Percentiles rank a stretch among this genome's conserved stretches.
phyloP scores from a whole-genome alignment of 306 rosid species.

The Citrullus mucosospermus region DNA sequence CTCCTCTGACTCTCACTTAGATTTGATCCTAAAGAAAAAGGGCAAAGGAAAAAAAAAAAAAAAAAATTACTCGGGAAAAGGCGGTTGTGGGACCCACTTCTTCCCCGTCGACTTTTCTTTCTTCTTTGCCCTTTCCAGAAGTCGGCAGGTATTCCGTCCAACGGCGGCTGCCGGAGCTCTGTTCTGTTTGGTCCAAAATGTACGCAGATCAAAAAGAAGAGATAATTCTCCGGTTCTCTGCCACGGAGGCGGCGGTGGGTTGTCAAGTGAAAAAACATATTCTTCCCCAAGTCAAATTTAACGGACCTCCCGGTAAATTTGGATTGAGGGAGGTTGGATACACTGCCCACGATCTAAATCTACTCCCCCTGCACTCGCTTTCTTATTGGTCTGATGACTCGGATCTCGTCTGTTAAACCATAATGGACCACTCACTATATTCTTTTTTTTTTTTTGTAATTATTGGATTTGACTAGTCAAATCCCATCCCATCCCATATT shows the following conservation, averaged over 20 bases:
- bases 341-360: neutral
- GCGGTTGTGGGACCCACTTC: neutral
- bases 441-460: too few species aligned
- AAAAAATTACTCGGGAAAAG: neutral
- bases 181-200: neutral
- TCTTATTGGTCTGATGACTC: neutral
- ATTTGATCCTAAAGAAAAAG: neutral
- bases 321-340: neutral
- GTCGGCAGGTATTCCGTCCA: neutral
- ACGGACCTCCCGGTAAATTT: neutral
- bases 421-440: neutral
- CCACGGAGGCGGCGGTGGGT: conserved; percentile 1
- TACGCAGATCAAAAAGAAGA: neutral
- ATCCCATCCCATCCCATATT: neutral
- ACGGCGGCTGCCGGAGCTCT: neutral
- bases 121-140: neutral
- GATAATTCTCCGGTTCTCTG: neutral
- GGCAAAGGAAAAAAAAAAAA: neutral
- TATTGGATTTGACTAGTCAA: conserved; percentile 2
- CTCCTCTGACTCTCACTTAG: conserved; percentile 1
- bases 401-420: neutral
- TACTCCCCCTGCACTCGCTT: neutral
- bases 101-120: neutral
- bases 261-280: neutral
- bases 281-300: neutral